phyloP scores from a whole-genome alignment of 345 rosid genomes.

The Dovyalis caffra region DNA sequence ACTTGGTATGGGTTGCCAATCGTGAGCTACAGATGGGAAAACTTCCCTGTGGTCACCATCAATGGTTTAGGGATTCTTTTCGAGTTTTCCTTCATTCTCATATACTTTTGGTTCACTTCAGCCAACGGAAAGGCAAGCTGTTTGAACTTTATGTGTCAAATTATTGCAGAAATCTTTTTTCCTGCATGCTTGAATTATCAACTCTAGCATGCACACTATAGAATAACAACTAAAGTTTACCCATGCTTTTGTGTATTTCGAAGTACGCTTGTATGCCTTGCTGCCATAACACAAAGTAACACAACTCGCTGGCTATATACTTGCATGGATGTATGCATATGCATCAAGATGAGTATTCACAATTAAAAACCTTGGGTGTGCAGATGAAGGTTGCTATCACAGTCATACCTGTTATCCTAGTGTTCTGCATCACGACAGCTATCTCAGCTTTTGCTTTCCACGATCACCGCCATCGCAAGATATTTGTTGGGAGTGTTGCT shows the following conservation, averaged over 20 bases:
- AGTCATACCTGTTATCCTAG: conserved; percentile 34
- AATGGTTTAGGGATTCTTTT: conserved; percentile 73
- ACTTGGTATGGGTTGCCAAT: conserved; percentile 87
- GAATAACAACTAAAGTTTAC: not conserved
- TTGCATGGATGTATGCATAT: conserved; percentile 7
- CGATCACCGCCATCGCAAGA: conserved; percentile 63
- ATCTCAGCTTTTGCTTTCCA: conserved; percentile 51
- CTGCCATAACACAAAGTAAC: not conserved
- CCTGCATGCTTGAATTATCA: not conserved
- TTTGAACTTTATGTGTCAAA: not conserved
- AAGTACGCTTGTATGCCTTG: not conserved
- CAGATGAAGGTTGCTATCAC: conserved; percentile 57
- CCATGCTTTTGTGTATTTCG: not conserved
- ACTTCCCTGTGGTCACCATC: conserved; percentile 66
- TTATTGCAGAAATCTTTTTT: not conserved
- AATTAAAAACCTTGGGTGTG: not conserved
- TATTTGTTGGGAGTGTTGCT: conserved; percentile 67
- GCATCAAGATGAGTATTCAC: not conserved
- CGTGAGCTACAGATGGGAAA: conserved; percentile 81
- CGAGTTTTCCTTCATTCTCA: conserved; percentile 59
- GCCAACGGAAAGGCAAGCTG: conserved; percentile 55
- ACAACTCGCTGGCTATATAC: not conserved
- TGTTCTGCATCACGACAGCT: conserved; percentile 33
- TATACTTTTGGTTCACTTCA: conserved; percentile 55
- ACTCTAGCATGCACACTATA: not conserved